These are phyloP conservation scores for Schizothecium vesticola DNA, from an alignment of 495 filamentous ascomycete species.

Conservation along the genomic window DNA sequence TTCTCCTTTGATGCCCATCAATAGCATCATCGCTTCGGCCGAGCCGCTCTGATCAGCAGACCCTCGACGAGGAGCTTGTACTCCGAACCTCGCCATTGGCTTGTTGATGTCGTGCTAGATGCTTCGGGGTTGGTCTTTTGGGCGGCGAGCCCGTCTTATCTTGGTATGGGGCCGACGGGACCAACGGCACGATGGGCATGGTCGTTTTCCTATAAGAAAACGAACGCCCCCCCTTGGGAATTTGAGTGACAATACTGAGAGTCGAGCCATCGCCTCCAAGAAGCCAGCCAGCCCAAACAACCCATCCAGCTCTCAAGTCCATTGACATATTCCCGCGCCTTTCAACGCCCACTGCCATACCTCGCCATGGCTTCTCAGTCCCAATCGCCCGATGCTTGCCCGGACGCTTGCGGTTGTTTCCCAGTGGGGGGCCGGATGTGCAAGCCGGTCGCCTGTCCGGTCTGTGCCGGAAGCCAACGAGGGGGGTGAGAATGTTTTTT, in stretches of 20 bases:
- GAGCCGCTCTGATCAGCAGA: conserved; percentile 26
- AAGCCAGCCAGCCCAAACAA: not conserved
- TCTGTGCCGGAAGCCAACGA: not conserved
- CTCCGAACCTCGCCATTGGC: conserved; percentile 15
- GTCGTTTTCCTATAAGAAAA: conserved; percentile 2
- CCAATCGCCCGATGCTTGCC: not conserved
- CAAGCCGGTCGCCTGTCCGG: not conserved
- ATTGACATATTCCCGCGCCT: not conserved
- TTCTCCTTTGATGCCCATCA: not conserved
- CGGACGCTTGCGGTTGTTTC: conserved; percentile 4
- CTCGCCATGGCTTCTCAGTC: not conserved
- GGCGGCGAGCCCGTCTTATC: conserved; percentile 18
- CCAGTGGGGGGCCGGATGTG: not conserved
- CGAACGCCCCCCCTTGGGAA: not conserved
- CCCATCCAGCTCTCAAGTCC: not conserved
- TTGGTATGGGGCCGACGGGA: conserved; percentile 4
- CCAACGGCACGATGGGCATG: not conserved
- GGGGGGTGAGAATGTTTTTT: not conserved
- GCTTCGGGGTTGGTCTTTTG: not conserved
- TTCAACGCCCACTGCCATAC: not conserved
- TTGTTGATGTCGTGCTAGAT: conserved; percentile 1
- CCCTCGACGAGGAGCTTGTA: conserved; percentile 12
- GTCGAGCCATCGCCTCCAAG: not conserved
- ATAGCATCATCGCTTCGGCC: conserved; percentile 16
- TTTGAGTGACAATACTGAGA: not conserved